phyloP scores from a whole-genome alignment of 768 basidiomycete species.

The Lentinus tigrinus region DNA sequence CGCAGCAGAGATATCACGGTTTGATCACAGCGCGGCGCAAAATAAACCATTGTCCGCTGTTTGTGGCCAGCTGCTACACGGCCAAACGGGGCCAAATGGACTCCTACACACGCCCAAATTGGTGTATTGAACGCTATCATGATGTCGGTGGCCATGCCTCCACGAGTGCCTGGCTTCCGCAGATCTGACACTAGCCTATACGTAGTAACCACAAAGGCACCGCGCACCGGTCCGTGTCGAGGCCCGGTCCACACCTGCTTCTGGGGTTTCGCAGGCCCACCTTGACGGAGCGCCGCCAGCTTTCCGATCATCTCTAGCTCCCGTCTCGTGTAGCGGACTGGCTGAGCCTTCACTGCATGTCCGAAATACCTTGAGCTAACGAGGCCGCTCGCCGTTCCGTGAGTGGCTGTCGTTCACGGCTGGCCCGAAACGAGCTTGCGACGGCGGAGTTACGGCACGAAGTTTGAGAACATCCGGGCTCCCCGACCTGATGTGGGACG shows the following conservation, averaged over 20 bases:
- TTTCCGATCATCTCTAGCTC: slow-evolving; percentile 64
- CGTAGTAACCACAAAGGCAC: not conserved
- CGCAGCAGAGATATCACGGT: no score
- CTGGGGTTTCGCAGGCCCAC: no score
- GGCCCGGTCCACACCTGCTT: not conserved
- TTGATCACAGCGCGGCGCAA: not conserved
- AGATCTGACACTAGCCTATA: not conserved
- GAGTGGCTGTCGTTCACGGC: no score
- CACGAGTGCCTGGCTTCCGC: no score
- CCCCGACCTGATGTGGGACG: slow-evolving; percentile 80
- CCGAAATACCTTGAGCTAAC: no score
- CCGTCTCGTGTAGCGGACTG: no score
- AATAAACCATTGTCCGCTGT: not conserved
- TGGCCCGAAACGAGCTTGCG: slow-evolving; percentile 73
- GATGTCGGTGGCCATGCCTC: no score
- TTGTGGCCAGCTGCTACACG: not conserved
- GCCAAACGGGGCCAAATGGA: not conserved
- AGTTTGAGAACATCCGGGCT: no score
- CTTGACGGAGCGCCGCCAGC: slow-evolving; percentile 37
- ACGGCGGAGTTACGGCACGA: no score
- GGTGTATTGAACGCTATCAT: not conserved
- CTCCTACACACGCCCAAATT: not conserved
- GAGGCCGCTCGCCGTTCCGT: no score
- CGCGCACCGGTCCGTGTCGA: no score
- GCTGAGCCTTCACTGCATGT: no score